Percentiles rank a stretch among this genome's conserved stretches.
Conservation (phyloP, 495 filamentous ascomycete genomes). For the Penicillium pulvis region DNA sequence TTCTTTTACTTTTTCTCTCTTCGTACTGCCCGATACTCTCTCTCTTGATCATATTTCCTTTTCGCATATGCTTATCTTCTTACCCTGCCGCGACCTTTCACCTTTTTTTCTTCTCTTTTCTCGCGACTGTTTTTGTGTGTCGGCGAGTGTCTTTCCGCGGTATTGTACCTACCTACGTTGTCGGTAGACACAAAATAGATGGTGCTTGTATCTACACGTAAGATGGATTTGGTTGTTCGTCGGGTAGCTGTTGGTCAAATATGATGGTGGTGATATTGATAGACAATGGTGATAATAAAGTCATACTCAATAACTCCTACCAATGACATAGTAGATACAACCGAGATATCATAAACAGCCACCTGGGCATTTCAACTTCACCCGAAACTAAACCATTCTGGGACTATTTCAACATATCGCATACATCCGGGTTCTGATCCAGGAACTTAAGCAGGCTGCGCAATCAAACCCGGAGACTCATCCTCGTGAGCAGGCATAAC, state of each 20-base stretch:
- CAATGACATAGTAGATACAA: neutral
- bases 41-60: conserved; percentile 14
- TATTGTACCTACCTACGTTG: conserved; percentile 27
- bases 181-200: conserved; percentile 29
- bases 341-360: neutral
- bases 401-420: no score
- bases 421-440: no score
- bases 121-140: neutral
- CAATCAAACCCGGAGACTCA: conserved; percentile 20
- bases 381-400: neutral
- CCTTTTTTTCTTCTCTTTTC: conserved; percentile 6
- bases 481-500: neutral
- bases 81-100: conserved; percentile 6
- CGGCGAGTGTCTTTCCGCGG: conserved; percentile 10
- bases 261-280: no score
- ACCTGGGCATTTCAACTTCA: neutral
- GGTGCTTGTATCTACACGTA: conserved; percentile 12
- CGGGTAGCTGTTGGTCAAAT: neutral
- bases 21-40: conserved; percentile 17
- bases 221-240: neutral
- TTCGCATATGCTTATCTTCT: conserved; percentile 24
- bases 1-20: conserved; percentile 11
- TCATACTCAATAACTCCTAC: no score
- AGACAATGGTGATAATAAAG: no score
- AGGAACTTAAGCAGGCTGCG: conserved; percentile 14